phyloP scores from a whole-genome alignment of 768 basidiomycete genomes.

The Leccinum rimulosum region DNA sequence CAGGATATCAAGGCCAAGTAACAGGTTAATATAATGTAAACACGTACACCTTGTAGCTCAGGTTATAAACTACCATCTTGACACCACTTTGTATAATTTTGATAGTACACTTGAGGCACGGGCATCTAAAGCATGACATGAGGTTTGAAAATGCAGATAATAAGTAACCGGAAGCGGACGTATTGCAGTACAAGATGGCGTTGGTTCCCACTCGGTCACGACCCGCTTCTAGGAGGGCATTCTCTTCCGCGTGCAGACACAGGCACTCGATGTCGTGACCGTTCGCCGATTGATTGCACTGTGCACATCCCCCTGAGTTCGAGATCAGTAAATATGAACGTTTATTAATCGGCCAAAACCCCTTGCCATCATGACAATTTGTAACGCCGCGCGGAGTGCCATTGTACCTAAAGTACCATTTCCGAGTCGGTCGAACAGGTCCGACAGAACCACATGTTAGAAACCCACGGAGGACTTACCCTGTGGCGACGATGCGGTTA shows the following conservation, averaged over 20 bases:
- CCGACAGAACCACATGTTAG: background rate
- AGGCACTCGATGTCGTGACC: conserved; percentile 71
- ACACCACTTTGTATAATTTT: conserved; percentile 97
- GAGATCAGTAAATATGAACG: conserved; percentile 43
- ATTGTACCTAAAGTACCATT: conserved; percentile 67
- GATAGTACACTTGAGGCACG: conserved; percentile 93
- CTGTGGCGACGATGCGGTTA: conserved; percentile 74
- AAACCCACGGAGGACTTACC: conserved; percentile 42
- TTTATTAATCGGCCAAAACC: background rate
- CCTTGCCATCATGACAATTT: conserved; percentile 65
- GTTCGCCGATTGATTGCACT: conserved; percentile 62
- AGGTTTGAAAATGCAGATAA: background rate
- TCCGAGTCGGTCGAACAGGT: conserved; percentile 1
- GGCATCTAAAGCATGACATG: conserved; percentile 61
- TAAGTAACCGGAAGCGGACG: conserved; percentile 50
- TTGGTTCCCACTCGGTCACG: conserved; percentile 81
- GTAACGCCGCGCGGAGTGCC: conserved; percentile 88
- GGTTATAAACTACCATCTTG: conserved; percentile 88
- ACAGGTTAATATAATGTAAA: background rate
- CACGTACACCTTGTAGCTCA: conserved; percentile 91
- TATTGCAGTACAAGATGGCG: conserved; percentile 96
- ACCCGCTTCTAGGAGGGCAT: conserved; percentile 92
- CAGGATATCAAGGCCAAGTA: conserved; percentile 1
- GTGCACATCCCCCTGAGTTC: conserved; percentile 83
- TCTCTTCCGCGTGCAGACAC: conserved; percentile 97